Evolutionary conservation across 2,329 filamentous ascomycete species (phyloP).

Genomic region (Aspergillus terreus): DNA sequence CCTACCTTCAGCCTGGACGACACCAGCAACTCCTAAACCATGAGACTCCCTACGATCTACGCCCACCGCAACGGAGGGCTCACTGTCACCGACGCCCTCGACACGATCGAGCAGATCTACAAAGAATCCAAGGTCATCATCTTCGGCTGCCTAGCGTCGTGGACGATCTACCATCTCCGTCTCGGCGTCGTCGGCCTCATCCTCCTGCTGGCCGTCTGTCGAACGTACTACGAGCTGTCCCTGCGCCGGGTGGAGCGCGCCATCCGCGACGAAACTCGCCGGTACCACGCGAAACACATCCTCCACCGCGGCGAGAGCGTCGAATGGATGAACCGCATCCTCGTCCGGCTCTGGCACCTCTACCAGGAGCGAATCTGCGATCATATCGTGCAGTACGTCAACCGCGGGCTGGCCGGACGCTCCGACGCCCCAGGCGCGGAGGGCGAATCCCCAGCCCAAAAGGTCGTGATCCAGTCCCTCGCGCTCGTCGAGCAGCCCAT

Average conservation of each 20-base stretch:
- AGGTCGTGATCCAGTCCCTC: constrained; percentile 13
- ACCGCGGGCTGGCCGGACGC: constrained; percentile 9
- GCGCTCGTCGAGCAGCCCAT: constrained; percentile 11
- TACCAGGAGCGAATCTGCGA: constrained; percentile 12
- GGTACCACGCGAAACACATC: constrained; percentile 10
- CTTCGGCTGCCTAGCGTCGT: constrained; percentile 11
- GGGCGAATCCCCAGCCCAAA: not conserved
- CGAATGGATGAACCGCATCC: constrained; percentile 11
- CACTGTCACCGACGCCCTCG: constrained; percentile 1
- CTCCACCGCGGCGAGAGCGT: constrained; percentile 11
- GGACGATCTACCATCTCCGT: constrained; percentile 11
- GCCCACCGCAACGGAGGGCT: not conserved
- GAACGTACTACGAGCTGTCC: constrained; percentile 11
- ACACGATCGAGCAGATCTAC: constrained; percentile 12
- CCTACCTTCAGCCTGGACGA: no score
- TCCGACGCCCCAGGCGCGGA: not conserved
- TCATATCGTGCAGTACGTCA: constrained; percentile 12
- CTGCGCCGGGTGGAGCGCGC: constrained; percentile 10
- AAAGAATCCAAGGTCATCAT: constrained; percentile 15
- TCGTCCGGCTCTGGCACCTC: constrained; percentile 13
- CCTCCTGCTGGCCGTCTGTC: constrained; percentile 12
- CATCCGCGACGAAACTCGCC: constrained; percentile 11
- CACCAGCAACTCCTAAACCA: not conserved
- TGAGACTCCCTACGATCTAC: not conserved
- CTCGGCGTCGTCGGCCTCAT: constrained; percentile 10